Conservation (phyloP, 306 rosid species). For the Elaeagnus macrophylla region DNA sequence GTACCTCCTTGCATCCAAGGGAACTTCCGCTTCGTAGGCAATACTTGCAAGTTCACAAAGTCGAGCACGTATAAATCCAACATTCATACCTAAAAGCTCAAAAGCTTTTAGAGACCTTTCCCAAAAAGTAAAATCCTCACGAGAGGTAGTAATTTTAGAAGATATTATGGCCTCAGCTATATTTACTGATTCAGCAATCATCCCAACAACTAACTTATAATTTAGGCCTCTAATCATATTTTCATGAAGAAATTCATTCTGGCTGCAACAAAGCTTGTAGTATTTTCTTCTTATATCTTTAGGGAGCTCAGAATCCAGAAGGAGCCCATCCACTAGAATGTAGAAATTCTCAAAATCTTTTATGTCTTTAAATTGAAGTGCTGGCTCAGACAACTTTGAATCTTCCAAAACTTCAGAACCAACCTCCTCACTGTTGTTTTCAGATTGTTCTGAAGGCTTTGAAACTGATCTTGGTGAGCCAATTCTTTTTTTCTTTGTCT, state of each 20-base stretch:
- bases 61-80: constrained; percentile 49
- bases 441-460: constrained; percentile 31
- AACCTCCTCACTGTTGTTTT: constrained; percentile 50
- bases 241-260: constrained; percentile 67
- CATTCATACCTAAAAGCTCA: constrained; percentile 66
- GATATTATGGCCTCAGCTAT: constrained; percentile 51
- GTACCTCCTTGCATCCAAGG: constrained; percentile 33
- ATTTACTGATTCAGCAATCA: constrained; percentile 41
- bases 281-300: constrained; percentile 46
- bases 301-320: constrained; percentile 50
- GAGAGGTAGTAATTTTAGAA: constrained; percentile 37
- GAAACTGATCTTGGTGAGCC: constrained; percentile 18
- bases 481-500: constrained; percentile 41
- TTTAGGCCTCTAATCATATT: constrained; percentile 42
- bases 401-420: constrained; percentile 50
- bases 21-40: constrained; percentile 39
- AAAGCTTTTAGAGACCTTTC: constrained; percentile 60
- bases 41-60: constrained; percentile 46
- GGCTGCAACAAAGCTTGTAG: constrained; percentile 63
- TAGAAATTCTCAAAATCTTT: constrained; percentile 42
- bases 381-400: constrained; percentile 13
- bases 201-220: constrained; percentile 37
- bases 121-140: constrained; percentile 50
- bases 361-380: constrained; percentile 40
- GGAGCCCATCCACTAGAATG: constrained; percentile 42